phyloP scores from a whole-genome alignment of 129 eudicot genomes.

The Chrysanthemum lavandulifolium region DNA sequence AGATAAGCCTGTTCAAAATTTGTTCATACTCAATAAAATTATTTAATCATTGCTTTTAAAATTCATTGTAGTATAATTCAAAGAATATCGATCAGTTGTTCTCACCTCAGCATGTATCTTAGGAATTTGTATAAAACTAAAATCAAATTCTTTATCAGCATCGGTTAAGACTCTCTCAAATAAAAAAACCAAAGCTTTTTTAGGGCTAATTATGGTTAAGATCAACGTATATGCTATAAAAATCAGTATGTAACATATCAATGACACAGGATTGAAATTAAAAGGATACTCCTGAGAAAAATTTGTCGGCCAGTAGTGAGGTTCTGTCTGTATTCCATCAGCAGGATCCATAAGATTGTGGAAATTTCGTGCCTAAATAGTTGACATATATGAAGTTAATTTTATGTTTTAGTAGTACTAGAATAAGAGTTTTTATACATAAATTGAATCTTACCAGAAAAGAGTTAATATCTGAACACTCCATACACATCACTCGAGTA shows the following conservation, averaged over 20 bases:
- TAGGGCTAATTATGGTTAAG: constrained; percentile 40
- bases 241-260: constrained; percentile 1
- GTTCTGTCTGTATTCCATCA: constrained; percentile 21
- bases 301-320: neutral
- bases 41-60: neutral
- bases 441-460: constrained; percentile 41
- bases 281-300: constrained; percentile 45
- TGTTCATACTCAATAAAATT: neutral
- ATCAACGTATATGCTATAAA: constrained; percentile 9
- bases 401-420: neutral
- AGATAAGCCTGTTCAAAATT: constrained; percentile 42
- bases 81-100: neutral
- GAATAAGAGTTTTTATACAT: neutral
- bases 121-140: constrained; percentile 43
- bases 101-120: constrained; percentile 59
- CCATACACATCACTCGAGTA: constrained; percentile 47
- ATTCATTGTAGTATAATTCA: neutral
- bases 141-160: constrained; percentile 34
- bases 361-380: constrained; percentile 43
- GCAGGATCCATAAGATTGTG: constrained; percentile 36
- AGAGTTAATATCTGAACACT: constrained; percentile 45
- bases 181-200: constrained; percentile 37
- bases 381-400: neutral
- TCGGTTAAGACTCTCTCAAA: constrained; percentile 46
- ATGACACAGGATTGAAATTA: constrained; percentile 7